Base-by-base conservation (phyloP, 345 rosid species). In the Ceriops zippeliana region DNA sequence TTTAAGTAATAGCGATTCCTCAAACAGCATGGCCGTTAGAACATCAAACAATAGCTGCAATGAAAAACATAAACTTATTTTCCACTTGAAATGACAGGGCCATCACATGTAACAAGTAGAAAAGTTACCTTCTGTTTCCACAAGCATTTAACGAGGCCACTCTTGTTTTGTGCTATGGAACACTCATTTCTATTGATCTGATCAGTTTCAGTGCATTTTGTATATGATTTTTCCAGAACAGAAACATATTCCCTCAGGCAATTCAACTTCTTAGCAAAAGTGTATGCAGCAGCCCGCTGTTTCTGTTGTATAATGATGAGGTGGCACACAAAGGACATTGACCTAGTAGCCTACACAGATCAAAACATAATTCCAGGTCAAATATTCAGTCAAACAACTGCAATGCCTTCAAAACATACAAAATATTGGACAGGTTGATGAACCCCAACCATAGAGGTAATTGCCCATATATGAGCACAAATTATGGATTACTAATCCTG, bases 301-400 rank as follows among this genome's bases (percentile, higher is more conserved):
- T 62, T 80, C 73, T 88, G 89, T 78, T 91, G 97, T 70, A 91
- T 77, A 69, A 72, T 76, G 65, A 88, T 78, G 58, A 95, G 96
- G 86, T 95, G 97, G 75, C 79, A 80, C 73, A 91, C 90, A 71
- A 88, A 95, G 65, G 96, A 89, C 70, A 78, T 67, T 24, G 96
- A 80, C 81, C 88, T 79, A 62, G 75, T 69, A 67, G 82, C 89
- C 97, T 93, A 85, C 79, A 82, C 58, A 59, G 34, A 72, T 58
- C 63, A 63, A 67, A 37, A 52, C 30, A 35, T 31, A 63, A 54
- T 32, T 63, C 22, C 24, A 46, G 3, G 54, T 51, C 16, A 60
- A 58, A 37, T 13, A 32, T 24, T 26, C 46, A 28, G 13, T 61
- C 17, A 31, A 61, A 8, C 17, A 8, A 56, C 31, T 13, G 28